phyloP scores from a whole-genome alignment of 1,284 basidiomycete species.

The Volvariella surrecta region DNA sequence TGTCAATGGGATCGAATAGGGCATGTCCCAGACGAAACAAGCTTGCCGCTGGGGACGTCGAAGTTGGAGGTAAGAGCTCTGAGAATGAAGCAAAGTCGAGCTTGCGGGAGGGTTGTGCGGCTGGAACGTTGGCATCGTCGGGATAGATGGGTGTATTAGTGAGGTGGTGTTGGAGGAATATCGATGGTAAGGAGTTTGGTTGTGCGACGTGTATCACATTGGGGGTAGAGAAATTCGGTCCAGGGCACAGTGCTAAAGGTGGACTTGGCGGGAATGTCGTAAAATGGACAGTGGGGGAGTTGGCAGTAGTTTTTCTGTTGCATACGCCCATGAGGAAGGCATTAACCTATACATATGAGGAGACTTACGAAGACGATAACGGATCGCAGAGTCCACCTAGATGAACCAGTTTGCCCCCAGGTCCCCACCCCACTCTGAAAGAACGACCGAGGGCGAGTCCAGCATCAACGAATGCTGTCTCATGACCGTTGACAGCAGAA shows the following conservation, averaged over 20 bases:
- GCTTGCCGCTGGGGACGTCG: slow-evolving; percentile 70
- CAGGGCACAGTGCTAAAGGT: slow-evolving; percentile 11
- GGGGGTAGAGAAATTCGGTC: slow-evolving; percentile 9
- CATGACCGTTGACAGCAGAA: slow-evolving; percentile 56
- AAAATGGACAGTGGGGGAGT: slow-evolving; percentile 46
- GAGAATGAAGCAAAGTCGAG: slow-evolving; percentile 81
- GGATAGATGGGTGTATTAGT: slow-evolving; percentile 61
- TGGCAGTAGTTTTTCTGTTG: slow-evolving; percentile 41
- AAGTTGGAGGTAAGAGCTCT: slow-evolving; percentile 63
- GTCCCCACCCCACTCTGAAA: slow-evolving; percentile 89
- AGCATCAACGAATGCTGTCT: slow-evolving; percentile 69
- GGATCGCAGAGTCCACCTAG: slow-evolving; percentile 64
- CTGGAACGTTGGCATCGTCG: slow-evolving; percentile 47
- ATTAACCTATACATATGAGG: background rate
- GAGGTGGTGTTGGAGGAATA: slow-evolving; percentile 76
- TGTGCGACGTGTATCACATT: slow-evolving; percentile 17
- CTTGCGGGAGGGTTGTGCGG: slow-evolving; percentile 34
- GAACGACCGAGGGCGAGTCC: slow-evolving; percentile 83
- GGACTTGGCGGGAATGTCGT: slow-evolving; percentile 37
- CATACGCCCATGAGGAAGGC: background rate
- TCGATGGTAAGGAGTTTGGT: slow-evolving; percentile 40
- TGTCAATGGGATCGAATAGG: slow-evolving; percentile 79
- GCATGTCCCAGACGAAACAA: slow-evolving; percentile 88
- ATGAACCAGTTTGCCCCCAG: slow-evolving; percentile 71
- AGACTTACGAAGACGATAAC: slow-evolving; percentile 35